phyloP scores from a whole-genome alignment of 768 basidiomycete genomes.

The Russula virescens region DNA sequence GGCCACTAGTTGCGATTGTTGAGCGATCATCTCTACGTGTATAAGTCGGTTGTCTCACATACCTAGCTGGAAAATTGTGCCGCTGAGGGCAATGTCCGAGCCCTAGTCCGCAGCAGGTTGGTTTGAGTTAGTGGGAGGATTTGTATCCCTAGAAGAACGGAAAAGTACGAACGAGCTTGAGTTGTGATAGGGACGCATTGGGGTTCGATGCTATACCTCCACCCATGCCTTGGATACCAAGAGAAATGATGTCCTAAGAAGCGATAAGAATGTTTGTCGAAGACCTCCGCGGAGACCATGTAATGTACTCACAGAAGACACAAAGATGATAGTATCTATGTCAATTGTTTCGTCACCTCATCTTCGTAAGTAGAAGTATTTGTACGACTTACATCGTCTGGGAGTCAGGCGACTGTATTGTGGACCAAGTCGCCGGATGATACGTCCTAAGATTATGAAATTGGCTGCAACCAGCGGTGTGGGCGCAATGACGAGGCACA shows the following conservation, averaged over 20 bases:
- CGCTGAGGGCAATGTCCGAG: constrained; percentile 15
- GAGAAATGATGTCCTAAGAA: constrained; percentile 19
- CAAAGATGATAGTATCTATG: constrained; percentile 15
- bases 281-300: neutral
- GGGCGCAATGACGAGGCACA: constrained; percentile 18
- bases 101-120: neutral
- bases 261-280: neutral
- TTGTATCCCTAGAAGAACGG: neutral
- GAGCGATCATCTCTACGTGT: neutral
- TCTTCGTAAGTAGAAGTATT: neutral
- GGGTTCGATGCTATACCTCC: constrained; percentile 11
- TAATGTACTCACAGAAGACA: constrained; percentile 14
- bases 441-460: constrained; percentile 21
- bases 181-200: neutral
- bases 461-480: constrained; percentile 23
- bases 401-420: constrained; percentile 22
- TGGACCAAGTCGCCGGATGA: constrained; percentile 16
- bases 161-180: neutral
- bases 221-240: constrained; percentile 16
- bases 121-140: neutral
- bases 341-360: neutral
- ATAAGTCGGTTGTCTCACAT: neutral
- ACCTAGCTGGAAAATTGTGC: constrained; percentile 22
- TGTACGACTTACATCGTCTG: constrained; percentile 13
- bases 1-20: constrained; percentile 11